Base-by-base conservation (phyloP, 495 filamentous ascomycete species). In the Glonium stellatum region DNA sequence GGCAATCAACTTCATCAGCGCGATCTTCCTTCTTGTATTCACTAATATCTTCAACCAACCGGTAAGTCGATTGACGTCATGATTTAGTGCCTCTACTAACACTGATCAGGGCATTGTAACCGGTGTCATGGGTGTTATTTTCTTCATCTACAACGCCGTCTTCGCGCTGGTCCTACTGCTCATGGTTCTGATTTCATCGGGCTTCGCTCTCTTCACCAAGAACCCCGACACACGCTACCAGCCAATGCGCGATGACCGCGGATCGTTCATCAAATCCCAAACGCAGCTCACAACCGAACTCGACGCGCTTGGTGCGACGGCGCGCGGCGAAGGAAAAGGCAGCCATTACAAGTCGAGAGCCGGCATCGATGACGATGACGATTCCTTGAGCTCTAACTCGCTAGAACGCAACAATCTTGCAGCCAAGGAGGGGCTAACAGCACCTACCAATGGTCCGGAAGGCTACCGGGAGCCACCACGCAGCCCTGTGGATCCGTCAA, bases 231-330 rank as follows among this genome's bases (percentile, higher is more conserved):
- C 86, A 23, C 88, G 93, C 36, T 98, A 97, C 75, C 91, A 97
- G 73, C 89, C 88, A 57, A 97, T 98, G 90, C 84, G 87, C 54
- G 93, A 97, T 70, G 93, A 97, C 76, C 87, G 93, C 60, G 89
- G 88, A 48, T 96, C 92, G 2, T 97, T 97, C 75, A 97, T 97
- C 85, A 98, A 98, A 79, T 97, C 92, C 4, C 87, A 95, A 65
- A 87, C 88, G n/a, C 83, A 91, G 66, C 79, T 97, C 57, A 88
- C 81, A 22, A 93, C 87, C 2, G 93, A 98, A 70, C 79, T 98
- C 58, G 92, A 97, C 74, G 93, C 93, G 8, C 78, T 98, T 34
- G 95, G 88, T 61, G 90, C 86, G 49, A 97, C 93, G 10, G 93
- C 93, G 31, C 87, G 93, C 59, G 92, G 91, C 57, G 89, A 92